Conservation (phyloP, 2,329 filamentous ascomycete species). For the Macrophomina pseudophaseolina region DNA sequence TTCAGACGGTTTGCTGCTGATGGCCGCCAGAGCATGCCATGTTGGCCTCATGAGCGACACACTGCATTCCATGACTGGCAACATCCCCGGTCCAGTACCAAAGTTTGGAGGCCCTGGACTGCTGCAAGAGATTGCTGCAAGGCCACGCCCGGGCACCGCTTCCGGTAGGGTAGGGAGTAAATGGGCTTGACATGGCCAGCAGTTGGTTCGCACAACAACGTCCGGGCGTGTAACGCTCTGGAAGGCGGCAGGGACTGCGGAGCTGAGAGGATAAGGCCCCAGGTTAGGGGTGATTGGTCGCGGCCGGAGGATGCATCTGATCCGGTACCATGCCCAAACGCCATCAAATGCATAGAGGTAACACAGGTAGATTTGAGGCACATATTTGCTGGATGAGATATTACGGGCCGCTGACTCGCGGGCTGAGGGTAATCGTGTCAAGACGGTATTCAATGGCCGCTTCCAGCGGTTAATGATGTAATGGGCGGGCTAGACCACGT, state of each 20-base stretch:
- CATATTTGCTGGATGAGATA: constrained; percentile 1
- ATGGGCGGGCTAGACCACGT: constrained; percentile 22
- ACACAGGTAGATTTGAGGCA: constrained; percentile 12
- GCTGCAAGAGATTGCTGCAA: constrained; percentile 21
- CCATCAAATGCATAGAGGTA: background rate
- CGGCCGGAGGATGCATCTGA: background rate
- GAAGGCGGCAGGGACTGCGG: constrained; percentile 17
- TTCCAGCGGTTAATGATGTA: constrained; percentile 27
- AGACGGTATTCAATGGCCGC: constrained; percentile 7
- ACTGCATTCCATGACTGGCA: constrained; percentile 12
- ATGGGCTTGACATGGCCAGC: constrained; percentile 5
- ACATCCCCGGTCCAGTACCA: constrained; percentile 12
- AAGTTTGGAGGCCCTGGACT: constrained; percentile 3
- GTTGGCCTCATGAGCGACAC: constrained; percentile 9
- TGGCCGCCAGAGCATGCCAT: constrained; percentile 10
- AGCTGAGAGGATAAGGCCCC: constrained; percentile 10
- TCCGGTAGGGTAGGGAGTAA: background rate
- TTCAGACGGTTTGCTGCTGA: background rate
- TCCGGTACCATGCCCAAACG: constrained; percentile 12
- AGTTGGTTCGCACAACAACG: constrained; percentile 23
- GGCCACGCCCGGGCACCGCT: constrained; percentile 6
- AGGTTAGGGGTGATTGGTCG: constrained; percentile 7
- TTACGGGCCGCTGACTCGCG: background rate
- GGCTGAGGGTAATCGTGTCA: background rate
- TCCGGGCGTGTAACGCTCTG: constrained; percentile 26